Base-by-base conservation (phyloP, 495 filamentous ascomycete genomes). In the Penicillium lagena region DNA sequence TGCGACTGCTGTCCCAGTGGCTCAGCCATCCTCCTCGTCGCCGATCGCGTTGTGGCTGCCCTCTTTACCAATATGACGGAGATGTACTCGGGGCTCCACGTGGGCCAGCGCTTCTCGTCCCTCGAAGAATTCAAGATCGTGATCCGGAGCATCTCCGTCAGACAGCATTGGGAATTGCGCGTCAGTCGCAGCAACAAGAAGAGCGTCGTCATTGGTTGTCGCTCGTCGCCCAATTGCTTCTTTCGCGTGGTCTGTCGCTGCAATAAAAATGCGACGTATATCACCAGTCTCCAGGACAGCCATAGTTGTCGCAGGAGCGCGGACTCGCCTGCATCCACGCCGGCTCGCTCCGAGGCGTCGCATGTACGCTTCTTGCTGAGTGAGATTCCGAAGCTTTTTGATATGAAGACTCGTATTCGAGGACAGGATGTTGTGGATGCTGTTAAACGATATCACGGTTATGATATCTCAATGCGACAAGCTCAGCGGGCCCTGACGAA, bases 141-240 rank as follows among this genome's bases (percentile, higher is more conserved):
- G 38, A 63, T 71, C 44, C 66, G 69, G 38, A 70, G 58, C 46
- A 71, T 73, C 49, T 71, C 69, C 11, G 67, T 73, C 28, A 52
- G 67, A 13, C 69, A 73, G 39, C 67, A 73, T 45, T 73, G 69
- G 69, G 67, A 73, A 48, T 63, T 73, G 32, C 66, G 69, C 28
- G 69, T 71, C 27, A 62, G 62, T 39, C 59, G 69, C 30, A 73
- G 67, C 59, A 71, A 71, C 45, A 71, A 71, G 54, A 71, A 73
- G 40, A 73, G 69, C 31, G 69, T 73, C 35, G 69, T 73, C 8
- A 63, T 71, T 42, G 66, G 67, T 13, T 73, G 69, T 50, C 62
- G 67, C 34, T 71, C 69, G 9, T 63, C 58, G 12, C 44, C 50
- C 48, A 70, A 64, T 59, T 71, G 69, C 50, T 68, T 56, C 47